phyloP scores from a whole-genome alignment of 768 basidiomycete genomes.

The Cyclocybe aegerita region DNA sequence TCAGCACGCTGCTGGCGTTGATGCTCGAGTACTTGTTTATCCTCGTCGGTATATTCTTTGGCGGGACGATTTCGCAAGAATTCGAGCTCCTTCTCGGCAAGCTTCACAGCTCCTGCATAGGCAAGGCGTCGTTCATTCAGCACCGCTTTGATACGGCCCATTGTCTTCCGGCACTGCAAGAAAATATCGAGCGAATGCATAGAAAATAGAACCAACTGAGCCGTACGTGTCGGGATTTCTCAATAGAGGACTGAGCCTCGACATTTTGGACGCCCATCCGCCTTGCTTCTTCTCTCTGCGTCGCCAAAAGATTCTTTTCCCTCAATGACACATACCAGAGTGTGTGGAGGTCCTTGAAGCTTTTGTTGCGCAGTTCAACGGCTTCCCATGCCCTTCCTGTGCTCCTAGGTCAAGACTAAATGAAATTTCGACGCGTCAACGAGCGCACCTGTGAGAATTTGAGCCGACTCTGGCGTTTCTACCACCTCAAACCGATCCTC shows the following conservation, averaged over 20 bases:
- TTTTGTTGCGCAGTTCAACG: conserved; percentile 84
- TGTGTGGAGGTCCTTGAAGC: conserved; percentile 90
- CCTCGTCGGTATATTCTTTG: conserved; percentile 16
- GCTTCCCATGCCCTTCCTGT: conserved; percentile 90
- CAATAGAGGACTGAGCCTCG: conserved; percentile 28
- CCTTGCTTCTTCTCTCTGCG: conserved; percentile 79
- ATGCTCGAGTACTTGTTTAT: conserved; percentile 12
- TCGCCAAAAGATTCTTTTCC: conserved; percentile 88
- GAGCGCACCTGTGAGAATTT: conserved; percentile 27
- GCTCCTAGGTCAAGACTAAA: conserved; percentile 3
- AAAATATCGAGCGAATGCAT: neutral
- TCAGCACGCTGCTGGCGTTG: conserved; percentile 1
- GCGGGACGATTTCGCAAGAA: conserved; percentile 17
- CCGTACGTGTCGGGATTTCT: conserved; percentile 43
- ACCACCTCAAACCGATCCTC: conserved; percentile 52
- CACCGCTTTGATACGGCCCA: conserved; percentile 95
- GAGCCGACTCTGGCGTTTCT: conserved; percentile 32
- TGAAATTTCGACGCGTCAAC: conserved; percentile 1
- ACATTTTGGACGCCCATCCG: conserved; percentile 48
- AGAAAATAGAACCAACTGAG: conserved; percentile 2
- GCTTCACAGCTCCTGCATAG: conserved; percentile 65
- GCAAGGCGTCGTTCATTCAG: conserved; percentile 88
- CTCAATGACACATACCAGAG: conserved; percentile 91
- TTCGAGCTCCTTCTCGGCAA: conserved; percentile 33
- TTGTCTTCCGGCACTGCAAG: conserved; percentile 82